Conservation (phyloP, 371 early-diverging fungal species). For the Mortierella sp. region DNA sequence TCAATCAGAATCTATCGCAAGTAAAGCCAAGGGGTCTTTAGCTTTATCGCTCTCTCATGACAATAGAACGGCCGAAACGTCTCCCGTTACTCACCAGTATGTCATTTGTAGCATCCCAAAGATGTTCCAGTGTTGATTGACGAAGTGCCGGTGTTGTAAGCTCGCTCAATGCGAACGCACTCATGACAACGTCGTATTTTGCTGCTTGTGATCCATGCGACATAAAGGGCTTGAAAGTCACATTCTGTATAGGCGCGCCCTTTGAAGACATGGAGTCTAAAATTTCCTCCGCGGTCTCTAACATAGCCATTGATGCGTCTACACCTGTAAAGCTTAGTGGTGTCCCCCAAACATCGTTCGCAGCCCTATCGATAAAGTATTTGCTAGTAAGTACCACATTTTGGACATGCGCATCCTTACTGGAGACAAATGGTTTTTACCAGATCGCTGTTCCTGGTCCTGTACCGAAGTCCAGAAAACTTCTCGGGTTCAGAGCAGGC, state of each 20-base stretch:
- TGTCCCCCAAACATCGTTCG: slow-evolving; percentile 66
- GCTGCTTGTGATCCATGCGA: slow-evolving; percentile 61
- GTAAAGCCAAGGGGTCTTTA: neutral
- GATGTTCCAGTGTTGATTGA: slow-evolving; percentile 70
- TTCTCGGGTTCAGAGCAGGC: slow-evolving; percentile 70
- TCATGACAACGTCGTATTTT: slow-evolving; percentile 77
- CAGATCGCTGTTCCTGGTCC: slow-evolving; percentile 92
- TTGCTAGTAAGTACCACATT: neutral
- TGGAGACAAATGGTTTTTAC: no score
- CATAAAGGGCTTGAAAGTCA: slow-evolving; percentile 74
- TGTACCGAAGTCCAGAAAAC: slow-evolving; percentile 85
- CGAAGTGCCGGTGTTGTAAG: slow-evolving; percentile 74
- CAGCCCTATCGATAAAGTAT: slow-evolving; percentile 67
- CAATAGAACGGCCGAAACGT: neutral
- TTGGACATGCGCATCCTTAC: no score
- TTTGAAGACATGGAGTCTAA: slow-evolving; percentile 25
- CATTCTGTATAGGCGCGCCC: slow-evolving; percentile 38
- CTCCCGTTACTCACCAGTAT: slow-evolving; percentile 65
- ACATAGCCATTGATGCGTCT: slow-evolving; percentile 87
- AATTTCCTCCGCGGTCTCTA: slow-evolving; percentile 70
- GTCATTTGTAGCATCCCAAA: slow-evolving; percentile 85
- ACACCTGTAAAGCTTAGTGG: slow-evolving; percentile 66
- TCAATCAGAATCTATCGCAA: slow-evolving; percentile 78
- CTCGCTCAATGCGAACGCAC: slow-evolving; percentile 82
- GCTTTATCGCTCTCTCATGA: neutral